These are phyloP conservation scores for Tylopilus felleus DNA, from an alignment of 768 basidiomycete species.

Conservation along the genomic window DNA sequence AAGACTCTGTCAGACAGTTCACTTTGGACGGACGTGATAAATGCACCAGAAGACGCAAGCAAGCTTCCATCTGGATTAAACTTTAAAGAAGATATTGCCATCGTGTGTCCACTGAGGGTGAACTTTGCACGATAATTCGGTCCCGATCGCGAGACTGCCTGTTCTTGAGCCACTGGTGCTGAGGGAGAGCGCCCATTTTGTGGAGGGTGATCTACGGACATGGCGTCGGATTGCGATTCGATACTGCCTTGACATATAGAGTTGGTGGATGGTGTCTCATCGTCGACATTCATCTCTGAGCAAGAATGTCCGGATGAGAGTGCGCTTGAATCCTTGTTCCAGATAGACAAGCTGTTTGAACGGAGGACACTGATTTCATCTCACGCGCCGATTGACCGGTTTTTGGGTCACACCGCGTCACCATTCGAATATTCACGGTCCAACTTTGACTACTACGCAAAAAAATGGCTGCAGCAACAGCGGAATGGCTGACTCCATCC, in stretches of 20 bases:
- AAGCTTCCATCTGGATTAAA: slow-evolving; percentile 83
- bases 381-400: too few relatives aligned
- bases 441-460: slow-evolving; percentile 3
- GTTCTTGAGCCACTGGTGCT: background rate
- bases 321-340: background rate
- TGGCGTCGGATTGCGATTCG: slow-evolving; percentile 8
- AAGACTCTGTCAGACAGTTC: slow-evolving; percentile 20
- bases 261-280: background rate
- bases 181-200: background rate
- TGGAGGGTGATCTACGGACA: slow-evolving; percentile 7
- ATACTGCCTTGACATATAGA: background rate
- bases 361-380: too few relatives aligned
- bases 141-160: slow-evolving; percentile 8
- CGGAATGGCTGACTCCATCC: slow-evolving; percentile 70
- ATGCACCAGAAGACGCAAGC: slow-evolving; percentile 83
- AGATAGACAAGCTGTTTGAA: too few relatives aligned
- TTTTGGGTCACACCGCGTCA: slow-evolving; percentile 6
- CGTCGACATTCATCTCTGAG: slow-evolving; percentile 16
- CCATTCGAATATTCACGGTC: background rate
- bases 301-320: background rate
- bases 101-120: slow-evolving; percentile 77
- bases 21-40: slow-evolving; percentile 2
- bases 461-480: slow-evolving; percentile 36
- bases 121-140: slow-evolving; percentile 59
- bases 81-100: slow-evolving; percentile 79